Percentiles rank a stretch among this genome's conserved stretches.
Conservation (phyloP, 768 basidiomycete genomes). For the Rhizopogon vesiculosus region DNA sequence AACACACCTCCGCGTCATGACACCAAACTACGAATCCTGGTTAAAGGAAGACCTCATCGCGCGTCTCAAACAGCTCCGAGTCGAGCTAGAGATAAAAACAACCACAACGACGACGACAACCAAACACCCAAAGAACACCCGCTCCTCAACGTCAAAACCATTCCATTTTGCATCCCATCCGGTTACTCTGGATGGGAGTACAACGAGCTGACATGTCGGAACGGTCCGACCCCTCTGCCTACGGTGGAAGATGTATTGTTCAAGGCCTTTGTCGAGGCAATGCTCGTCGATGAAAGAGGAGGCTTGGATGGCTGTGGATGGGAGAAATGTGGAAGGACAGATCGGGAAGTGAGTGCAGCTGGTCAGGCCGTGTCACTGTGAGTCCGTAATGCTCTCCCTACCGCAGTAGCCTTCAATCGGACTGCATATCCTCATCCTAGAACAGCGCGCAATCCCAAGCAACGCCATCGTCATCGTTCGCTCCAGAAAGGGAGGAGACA, state of each 20-base stretch:
- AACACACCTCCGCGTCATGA: constrained; percentile 27
- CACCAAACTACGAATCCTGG: constrained; percentile 48
- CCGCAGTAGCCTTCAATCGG: background rate
- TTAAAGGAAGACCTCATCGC: constrained; percentile 69
- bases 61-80: constrained; percentile 53
- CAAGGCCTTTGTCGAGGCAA: constrained; percentile 69
- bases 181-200: constrained; percentile 90
- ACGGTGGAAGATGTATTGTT: constrained; percentile 91
- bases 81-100: constrained; percentile 27
- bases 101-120: background rate
- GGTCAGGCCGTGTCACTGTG: constrained; percentile 92
- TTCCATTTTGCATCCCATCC: constrained; percentile 54
- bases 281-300: constrained; percentile 67
- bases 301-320: constrained; percentile 87
- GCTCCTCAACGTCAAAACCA: constrained; percentile 25
- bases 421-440: background rate
- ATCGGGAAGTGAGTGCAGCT: constrained; percentile 90
- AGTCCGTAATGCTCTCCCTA: constrained; percentile 67
- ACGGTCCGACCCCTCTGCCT: constrained; percentile 63
- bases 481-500: constrained; percentile 6
- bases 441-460: background rate
- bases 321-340: constrained; percentile 90
- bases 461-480: background rate
- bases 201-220: constrained; percentile 84
- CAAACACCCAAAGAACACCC: constrained; percentile 12